Base-by-base conservation (phyloP, 768 basidiomycete genomes). In the Psilocybe cubensis region DNA sequence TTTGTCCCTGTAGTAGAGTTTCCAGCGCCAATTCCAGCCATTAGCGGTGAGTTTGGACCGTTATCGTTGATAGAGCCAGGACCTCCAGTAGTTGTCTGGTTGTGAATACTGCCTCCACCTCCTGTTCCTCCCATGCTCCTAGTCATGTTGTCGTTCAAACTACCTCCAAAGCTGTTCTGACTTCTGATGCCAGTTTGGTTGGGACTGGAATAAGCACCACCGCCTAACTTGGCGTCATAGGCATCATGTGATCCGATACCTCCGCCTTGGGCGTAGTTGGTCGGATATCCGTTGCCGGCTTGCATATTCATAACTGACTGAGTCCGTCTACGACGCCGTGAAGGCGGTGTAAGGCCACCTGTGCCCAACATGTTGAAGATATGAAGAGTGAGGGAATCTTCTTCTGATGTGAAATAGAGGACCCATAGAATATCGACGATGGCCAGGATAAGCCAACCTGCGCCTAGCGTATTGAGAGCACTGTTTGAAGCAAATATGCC, bases 401-500 rank as follows among this genome's bases (percentile, higher is more conserved):
- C 95, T 67, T 98, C 96, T 1, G 96, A 92, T 2, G 96, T 97
- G 74, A 99, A 96, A 79, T 94, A 97, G 58, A 98, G 84, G 12
- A 96, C 86, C 96, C 96, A 99, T 57, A 98, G 75, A 69, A 98
- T 91, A 79, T 98, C 82, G 56, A 96, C 91, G 60, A 98, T 83
- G 28, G 94, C 79, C 52, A 96, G 84, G 60, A 99, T 86, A 65
- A 99, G 84, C 92, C 93, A 99, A 57, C 96, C 97, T 3, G 92
- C 94, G 25, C 91, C 89, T 81, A 94, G 87, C 7, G 96, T 93
- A 60, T 91, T 87, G 56, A 86, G 74, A 3, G 92, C 77, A 8
- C 79, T 74, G 10, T 49, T 45, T 25, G 68, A 64, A n/a, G 80
- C 61, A 70, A 84, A 93, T 58, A 92, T 87, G 66, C 86, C 87